phyloP scores from a whole-genome alignment of 2,329 filamentous ascomycete species.

The Cladosporium colombiae region DNA sequence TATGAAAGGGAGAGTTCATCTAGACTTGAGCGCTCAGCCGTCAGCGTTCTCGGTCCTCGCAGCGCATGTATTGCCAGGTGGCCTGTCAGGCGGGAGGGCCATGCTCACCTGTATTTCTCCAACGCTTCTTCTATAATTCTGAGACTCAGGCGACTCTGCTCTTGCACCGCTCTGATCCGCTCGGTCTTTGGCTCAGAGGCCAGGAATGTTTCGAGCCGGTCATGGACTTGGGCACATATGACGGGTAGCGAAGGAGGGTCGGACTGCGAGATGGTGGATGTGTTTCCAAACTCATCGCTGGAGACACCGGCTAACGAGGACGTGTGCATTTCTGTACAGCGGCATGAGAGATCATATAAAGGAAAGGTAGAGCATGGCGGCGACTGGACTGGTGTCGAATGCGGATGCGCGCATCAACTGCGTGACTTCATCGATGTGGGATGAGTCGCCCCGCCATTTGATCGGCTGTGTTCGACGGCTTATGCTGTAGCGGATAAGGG shows the following conservation, averaged over 20 bases:
- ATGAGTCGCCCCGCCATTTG: background rate
- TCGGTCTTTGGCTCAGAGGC: conserved; percentile 58
- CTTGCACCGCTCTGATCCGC: conserved; percentile 66
- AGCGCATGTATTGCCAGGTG: conserved; percentile 7
- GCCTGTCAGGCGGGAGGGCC: conserved; percentile 32
- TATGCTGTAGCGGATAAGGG: conserved; percentile 3
- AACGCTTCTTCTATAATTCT: conserved; percentile 74
- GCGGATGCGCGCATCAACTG: background rate
- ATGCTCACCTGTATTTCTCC: conserved; percentile 67
- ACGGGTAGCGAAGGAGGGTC: conserved; percentile 11
- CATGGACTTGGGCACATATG: conserved; percentile 55
- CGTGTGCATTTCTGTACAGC: conserved; percentile 17
- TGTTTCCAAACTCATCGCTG: conserved; percentile 15
- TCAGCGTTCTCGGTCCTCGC: conserved; percentile 1
- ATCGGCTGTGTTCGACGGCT: background rate
- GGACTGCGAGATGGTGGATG: conserved; percentile 10
- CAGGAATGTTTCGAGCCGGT: conserved; percentile 67
- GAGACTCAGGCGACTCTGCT: conserved; percentile 72
- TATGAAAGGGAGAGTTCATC: conserved; percentile 86
- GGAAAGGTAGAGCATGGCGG: background rate
- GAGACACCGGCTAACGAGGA: conserved; percentile 15
- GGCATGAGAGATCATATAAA: conserved; percentile 4
- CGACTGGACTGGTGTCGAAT: background rate
- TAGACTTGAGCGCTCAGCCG: conserved; percentile 54
- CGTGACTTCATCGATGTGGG: conserved; percentile 11